Base-by-base conservation (phyloP, 2,329 filamentous ascomycete species). In the Epichloe gansuensis region DNA sequence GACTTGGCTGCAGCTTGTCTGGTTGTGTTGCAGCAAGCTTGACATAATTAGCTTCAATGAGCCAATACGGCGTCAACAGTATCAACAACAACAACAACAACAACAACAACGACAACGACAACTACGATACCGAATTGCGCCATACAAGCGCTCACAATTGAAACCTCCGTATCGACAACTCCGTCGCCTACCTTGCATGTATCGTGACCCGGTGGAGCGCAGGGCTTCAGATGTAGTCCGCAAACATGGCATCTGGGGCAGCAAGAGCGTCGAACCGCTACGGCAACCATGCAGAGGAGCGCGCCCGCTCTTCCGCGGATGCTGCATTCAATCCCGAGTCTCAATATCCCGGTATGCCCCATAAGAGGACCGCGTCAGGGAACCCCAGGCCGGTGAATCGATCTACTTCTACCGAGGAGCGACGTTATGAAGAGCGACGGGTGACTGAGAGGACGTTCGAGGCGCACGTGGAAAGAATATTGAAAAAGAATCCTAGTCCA, bases 401-500 rank as follows among this genome's bases (percentile, higher is more conserved):
- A 48, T 52, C 47, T 5, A 43, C 74, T 58, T 66, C 65, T 43
- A 65, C 72, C 35, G 72, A 68, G 17, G 69, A 72, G 54, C 60
- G 69, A 17, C 63, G 65, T n/a, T 66, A 69, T 53, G 76, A 80
- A 56, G 75, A 80, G 63, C 69, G 79, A 56, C 72, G 77, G 61
- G 61, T 69, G 35, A 81, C 76, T 7, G 81, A 84, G 66, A 74
- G 62, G 63, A 74, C 61, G 63, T 80, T 65, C 52, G 74, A 83
- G 55, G 80, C 81, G 46, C 82, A 80, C 23, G 72, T 79, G 53
- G 85, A 89, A 62, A 81, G 80, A 52, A 64, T 83, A 52, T 75
- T 80, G 38, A 72, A 76, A 53, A 75, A 81, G 53, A 75, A 75
- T 7, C 76, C 74, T 62, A 87, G 83, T 60, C 77, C 83, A 1